A percentile compares a stretch with the other conserved stretches of the same genome.
These are phyloP conservation scores for Scheffersomyces lignosus DNA, from an alignment of 805 yeast species.

Conservation along the genomic window DNA sequence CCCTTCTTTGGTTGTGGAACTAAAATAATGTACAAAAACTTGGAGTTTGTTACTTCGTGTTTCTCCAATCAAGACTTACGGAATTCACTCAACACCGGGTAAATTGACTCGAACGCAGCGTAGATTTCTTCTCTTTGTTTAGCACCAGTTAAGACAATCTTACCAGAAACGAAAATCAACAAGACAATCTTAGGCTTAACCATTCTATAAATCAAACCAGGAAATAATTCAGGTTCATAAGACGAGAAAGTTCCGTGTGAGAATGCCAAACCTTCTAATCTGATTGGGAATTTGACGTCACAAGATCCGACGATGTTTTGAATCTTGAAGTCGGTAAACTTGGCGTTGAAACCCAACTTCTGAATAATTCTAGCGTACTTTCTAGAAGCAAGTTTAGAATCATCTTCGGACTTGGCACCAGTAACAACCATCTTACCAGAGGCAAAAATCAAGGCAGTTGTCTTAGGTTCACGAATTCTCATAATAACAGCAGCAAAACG, in stretches of 20 bases:
- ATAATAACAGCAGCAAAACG: slow-evolving; percentile 99
- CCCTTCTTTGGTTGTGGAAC: not conserved
- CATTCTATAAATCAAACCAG: slow-evolving; percentile 98
- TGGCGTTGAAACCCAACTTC: slow-evolving; percentile 95
- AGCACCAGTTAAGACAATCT: slow-evolving; percentile 97
- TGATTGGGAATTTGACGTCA: slow-evolving; percentile 96
- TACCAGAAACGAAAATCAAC: slow-evolving; percentile 94
- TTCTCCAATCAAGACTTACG: slow-evolving; percentile 67
- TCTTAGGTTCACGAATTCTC: slow-evolving; percentile 99
- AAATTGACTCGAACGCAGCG: slow-evolving; percentile 96
- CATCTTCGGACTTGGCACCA: slow-evolving; percentile 98
- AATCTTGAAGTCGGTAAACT: slow-evolving; percentile 95
- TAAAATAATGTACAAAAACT: slow-evolving; percentile 1
- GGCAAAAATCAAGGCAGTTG: slow-evolving; percentile 96
- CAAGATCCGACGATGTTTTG: slow-evolving; percentile 98
- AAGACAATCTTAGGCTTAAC: slow-evolving; percentile 97
- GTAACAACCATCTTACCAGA: slow-evolving; percentile 99
- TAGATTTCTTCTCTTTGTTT: slow-evolving; percentile 98
- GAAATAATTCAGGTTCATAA: slow-evolving; percentile 96
- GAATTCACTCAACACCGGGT: slow-evolving; percentile 97
- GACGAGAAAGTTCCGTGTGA: slow-evolving; percentile 98
- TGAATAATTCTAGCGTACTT: slow-evolving; percentile 98
- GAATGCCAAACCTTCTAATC: slow-evolving; percentile 96
- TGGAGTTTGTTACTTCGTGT: not conserved
- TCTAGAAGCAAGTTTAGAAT: slow-evolving; percentile 95